Conservation (phyloP, 495 filamentous ascomycete species). For the Aspergillus sclerotiicarbonarius region DNA sequence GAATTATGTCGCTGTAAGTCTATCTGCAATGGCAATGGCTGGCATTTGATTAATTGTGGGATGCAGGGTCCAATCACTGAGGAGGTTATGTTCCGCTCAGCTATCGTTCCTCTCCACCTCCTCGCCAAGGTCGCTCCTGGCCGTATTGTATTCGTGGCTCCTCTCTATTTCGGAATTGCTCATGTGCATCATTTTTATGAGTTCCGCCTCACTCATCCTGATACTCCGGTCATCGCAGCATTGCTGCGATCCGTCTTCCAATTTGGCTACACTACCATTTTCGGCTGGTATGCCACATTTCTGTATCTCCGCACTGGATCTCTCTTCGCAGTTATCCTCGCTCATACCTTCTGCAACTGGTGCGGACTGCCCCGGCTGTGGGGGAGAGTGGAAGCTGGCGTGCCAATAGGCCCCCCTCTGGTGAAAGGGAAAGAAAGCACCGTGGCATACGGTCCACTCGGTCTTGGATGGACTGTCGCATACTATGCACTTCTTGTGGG, state of each 20-base stretch:
- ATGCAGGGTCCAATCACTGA: constrained; percentile 82
- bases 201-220: constrained; percentile 77
- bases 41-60: constrained; percentile 8
- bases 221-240: constrained; percentile 56
- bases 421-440: constrained; percentile 44
- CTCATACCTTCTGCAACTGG: constrained; percentile 91
- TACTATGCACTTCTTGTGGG: constrained; percentile 75
- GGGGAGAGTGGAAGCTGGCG: constrained; percentile 62
- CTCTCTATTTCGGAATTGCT: constrained; percentile 90
- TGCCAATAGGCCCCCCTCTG: constrained; percentile 30
- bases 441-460: constrained; percentile 26
- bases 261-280: constrained; percentile 88
- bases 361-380: constrained; percentile 85
- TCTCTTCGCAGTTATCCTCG: constrained; percentile 64
- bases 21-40: background rate
- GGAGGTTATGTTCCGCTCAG: constrained; percentile 88
- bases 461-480: constrained; percentile 63
- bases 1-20: constrained; percentile 60
- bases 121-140: constrained; percentile 60
- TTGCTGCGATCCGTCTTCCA: constrained; percentile 75
- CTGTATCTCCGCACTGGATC: constrained; percentile 86
- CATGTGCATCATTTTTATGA: constrained; percentile 97
- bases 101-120: constrained; percentile 77
- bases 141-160: constrained; percentile 71
- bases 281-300: constrained; percentile 90